phyloP scores from a whole-genome alignment of 2,329 filamentous ascomycete genomes.

The Zymoseptoria passerinii region DNA sequence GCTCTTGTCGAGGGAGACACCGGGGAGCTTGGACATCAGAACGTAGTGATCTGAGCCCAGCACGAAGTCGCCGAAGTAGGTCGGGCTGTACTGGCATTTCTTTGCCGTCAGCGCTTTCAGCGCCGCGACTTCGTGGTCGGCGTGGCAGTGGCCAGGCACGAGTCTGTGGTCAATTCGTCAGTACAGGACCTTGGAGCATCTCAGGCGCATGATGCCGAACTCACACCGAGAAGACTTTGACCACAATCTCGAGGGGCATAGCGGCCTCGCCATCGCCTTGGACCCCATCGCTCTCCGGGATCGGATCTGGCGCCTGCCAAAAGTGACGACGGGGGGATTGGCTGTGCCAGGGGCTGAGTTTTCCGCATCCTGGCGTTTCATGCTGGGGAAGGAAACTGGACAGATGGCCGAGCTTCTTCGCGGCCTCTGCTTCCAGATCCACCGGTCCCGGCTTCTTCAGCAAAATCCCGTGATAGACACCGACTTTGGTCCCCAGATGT shows the following conservation, averaged over 20 bases:
- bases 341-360: background rate
- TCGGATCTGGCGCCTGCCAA: background rate
- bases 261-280: background rate
- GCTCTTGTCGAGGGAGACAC: background rate
- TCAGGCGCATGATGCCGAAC: background rate
- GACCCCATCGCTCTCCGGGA: background rate
- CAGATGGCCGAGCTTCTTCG: background rate
- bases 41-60: constrained; percentile 1
- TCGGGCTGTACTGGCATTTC: background rate
- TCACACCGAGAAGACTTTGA: constrained; percentile 3
- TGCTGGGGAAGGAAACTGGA: background rate
- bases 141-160: background rate
- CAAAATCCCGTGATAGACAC: background rate
- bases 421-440: background rate
- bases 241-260: background rate
- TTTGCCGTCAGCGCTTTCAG: background rate
- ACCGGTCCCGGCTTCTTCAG: background rate
- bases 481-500: background rate
- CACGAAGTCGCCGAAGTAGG: background rate
- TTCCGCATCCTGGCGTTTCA: background rate
- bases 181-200: background rate
- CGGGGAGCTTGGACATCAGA: constrained; percentile 1
- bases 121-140: background rate
- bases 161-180: background rate
- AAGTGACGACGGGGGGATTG: background rate